These are phyloP conservation scores for Penicillium psychrofluorescens DNA, from an alignment of 495 filamentous ascomycete genomes.

Conservation along the genomic window DNA sequence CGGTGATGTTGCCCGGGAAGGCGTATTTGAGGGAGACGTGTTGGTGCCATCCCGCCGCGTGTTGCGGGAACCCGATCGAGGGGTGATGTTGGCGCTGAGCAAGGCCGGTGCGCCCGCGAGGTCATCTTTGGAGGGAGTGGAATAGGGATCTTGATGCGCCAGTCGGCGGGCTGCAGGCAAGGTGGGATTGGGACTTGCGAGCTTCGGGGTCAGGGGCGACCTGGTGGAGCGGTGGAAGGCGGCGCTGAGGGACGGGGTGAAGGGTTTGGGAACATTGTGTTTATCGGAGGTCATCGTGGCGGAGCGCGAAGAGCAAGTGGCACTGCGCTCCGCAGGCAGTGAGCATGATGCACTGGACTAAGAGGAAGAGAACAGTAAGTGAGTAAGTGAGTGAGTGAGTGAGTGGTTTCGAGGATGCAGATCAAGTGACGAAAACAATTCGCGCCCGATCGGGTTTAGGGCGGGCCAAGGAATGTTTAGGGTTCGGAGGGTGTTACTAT, in stretches of 20 bases:
- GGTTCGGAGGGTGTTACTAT: neutral
- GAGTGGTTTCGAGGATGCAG: conserved; percentile 8
- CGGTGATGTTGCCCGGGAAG: conserved; percentile 28
- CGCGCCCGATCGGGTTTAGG: conserved; percentile 18
- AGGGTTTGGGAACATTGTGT: conserved; percentile 41
- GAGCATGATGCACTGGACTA: conserved; percentile 34
- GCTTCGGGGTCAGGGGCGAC: conserved; percentile 42
- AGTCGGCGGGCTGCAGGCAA: conserved; percentile 29
- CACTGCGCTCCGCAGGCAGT: conserved; percentile 30
- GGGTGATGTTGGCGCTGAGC: conserved; percentile 61
- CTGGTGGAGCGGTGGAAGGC: conserved; percentile 35
- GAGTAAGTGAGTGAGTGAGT: neutral
- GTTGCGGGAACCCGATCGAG: conserved; percentile 60
- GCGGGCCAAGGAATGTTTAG: conserved; percentile 15
- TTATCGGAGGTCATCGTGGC: conserved; percentile 48
- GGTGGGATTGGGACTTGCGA: conserved; percentile 32
- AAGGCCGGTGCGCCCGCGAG: conserved; percentile 44
- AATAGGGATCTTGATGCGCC: conserved; percentile 26
- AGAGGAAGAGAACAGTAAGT: neutral
- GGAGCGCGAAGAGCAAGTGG: conserved; percentile 25
- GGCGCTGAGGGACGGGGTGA: conserved; percentile 44
- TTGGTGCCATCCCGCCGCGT: conserved; percentile 57
- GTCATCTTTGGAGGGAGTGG: conserved; percentile 30
- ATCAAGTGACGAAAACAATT: conserved; percentile 15
- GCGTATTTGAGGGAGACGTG: conserved; percentile 52